Evolutionary conservation across 192 early-diverging fungal genomes (phyloP).

Genomic region (Coemansia sp.): DNA sequence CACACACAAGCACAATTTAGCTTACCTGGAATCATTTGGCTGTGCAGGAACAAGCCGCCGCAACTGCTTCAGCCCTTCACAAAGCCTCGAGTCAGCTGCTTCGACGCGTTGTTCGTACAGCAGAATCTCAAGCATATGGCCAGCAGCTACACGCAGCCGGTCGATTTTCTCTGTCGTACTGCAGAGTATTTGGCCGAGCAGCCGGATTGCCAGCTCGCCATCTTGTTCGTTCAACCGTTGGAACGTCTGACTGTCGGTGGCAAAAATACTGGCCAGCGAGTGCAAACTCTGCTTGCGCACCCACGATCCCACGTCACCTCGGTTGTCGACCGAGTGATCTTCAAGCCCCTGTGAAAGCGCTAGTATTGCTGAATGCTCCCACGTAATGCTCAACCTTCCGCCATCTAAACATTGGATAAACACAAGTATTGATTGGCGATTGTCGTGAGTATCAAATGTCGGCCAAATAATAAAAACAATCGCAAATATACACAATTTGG

Average conservation of each 20-base stretch:
- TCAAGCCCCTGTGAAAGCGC: slow-evolving; percentile 66
- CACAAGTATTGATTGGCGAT: not conserved
- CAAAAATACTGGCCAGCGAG: slow-evolving; percentile 55
- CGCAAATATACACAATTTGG: not conserved
- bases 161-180: slow-evolving; percentile 94
- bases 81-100: not conserved
- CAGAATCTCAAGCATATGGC: slow-evolving; percentile 57
- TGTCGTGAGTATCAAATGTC: not conserved
- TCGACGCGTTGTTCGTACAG: slow-evolving; percentile 19
- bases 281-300: slow-evolving; percentile 73
- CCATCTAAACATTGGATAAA: slow-evolving; percentile 2
- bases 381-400: not conserved
- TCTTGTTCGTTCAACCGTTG: not conserved
- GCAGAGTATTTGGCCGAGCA: slow-evolving; percentile 57
- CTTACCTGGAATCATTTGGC: slow-evolving; percentile 12
- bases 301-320: slow-evolving; percentile 97
- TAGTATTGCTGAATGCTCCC: slow-evolving; percentile 31
- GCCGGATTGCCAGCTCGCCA: slow-evolving; percentile 42
- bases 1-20: not conserved
- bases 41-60: slow-evolving; percentile 6
- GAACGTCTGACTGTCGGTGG: slow-evolving; percentile 19
- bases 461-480: not conserved
- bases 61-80: slow-evolving; percentile 18
- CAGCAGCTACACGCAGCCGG: slow-evolving; percentile 72
- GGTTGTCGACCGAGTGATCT: slow-evolving; percentile 84